phyloP scores from a whole-genome alignment of 106 monocot genomes.

The Dendrobium officinale region DNA sequence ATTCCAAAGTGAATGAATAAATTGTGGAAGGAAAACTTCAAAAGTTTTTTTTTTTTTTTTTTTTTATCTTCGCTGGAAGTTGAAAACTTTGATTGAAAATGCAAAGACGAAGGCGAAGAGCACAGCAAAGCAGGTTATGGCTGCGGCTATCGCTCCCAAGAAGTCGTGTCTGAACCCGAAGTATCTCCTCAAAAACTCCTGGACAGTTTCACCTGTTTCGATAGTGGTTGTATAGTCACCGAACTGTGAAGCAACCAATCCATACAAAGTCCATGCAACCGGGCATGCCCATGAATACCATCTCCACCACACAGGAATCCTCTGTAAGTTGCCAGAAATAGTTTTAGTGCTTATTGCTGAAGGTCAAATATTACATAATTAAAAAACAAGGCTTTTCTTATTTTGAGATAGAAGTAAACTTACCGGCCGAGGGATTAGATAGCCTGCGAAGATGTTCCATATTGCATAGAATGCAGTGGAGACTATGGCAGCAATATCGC shows the following conservation, averaged over 20 bases:
- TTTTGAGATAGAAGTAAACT: slow-evolving; percentile 3
- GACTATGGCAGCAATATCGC: slow-evolving; percentile 20
- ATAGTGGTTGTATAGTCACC: slow-evolving; percentile 20
- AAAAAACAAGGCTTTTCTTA: not conserved
- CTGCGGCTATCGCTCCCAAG: slow-evolving; percentile 34
- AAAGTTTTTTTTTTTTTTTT: not conserved
- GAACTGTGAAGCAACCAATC: slow-evolving; percentile 49
- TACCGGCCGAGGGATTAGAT: slow-evolving; percentile 18
- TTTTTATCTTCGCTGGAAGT: slow-evolving; percentile 45
- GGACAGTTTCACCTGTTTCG: slow-evolving; percentile 8
- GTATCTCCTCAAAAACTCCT: slow-evolving; percentile 29
- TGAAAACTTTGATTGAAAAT: slow-evolving; percentile 38
- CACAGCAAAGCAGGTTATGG: slow-evolving; percentile 33
- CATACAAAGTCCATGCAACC: slow-evolving; percentile 38
- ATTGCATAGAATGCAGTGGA: slow-evolving; percentile 21
- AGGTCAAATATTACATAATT: not conserved
- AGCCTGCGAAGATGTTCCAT: slow-evolving; percentile 27
- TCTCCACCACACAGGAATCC: slow-evolving; percentile 26
- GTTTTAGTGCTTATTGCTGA: not conserved
- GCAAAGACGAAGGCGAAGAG: slow-evolving; percentile 56
- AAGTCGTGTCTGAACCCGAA: slow-evolving; percentile 45
- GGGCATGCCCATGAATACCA: slow-evolving; percentile 28
- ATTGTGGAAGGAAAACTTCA: not conserved
- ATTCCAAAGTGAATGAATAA: not conserved
- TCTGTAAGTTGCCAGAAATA: slow-evolving; percentile 12